phyloP scores from a whole-genome alignment of 805 yeast species.

The Yamadazyma paraphyllophila region DNA sequence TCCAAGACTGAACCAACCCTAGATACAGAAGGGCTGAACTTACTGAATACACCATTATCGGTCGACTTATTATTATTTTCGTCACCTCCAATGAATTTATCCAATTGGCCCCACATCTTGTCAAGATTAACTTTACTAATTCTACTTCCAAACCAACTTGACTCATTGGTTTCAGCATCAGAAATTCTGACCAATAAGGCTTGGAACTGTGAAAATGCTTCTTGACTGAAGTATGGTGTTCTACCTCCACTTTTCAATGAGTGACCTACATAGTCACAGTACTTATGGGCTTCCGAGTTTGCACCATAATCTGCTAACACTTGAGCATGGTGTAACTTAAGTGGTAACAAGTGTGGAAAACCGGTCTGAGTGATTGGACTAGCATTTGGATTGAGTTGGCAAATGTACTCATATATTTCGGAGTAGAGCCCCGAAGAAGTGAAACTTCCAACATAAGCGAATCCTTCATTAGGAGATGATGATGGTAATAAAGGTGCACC shows the following conservation, averaged over 20 bases:
- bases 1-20: slow-evolving; percentile 47
- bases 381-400: slow-evolving; percentile 23
- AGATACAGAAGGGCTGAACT: slow-evolving; percentile 68
- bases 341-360: slow-evolving; percentile 54
- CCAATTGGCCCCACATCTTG: slow-evolving; percentile 84
- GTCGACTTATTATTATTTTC: slow-evolving; percentile 34
- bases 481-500: slow-evolving; percentile 33
- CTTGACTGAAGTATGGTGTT: slow-evolving; percentile 26
- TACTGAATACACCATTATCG: slow-evolving; percentile 62
- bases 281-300: slow-evolving; percentile 57
- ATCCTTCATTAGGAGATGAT: slow-evolving; percentile 13
- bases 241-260: slow-evolving; percentile 24
- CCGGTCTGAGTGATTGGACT: slow-evolving; percentile 34
- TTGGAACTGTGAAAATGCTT: slow-evolving; percentile 29
- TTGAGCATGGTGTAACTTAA: slow-evolving; percentile 67
- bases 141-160: slow-evolving; percentile 69
- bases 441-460: slow-evolving; percentile 28
- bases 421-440: slow-evolving; percentile 45
- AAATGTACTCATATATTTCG: slow-evolving; percentile 66
- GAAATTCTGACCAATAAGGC: slow-evolving; percentile 46
- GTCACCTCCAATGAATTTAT: slow-evolving; percentile 89
- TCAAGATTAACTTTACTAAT: slow-evolving; percentile 65
- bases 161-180: slow-evolving; percentile 40
- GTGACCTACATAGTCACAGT: slow-evolving; percentile 49
- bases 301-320: slow-evolving; percentile 67